These are phyloP conservation scores for Quercus gilva DNA, from an alignment of 306 rosid species.

Conservation along the genomic window DNA sequence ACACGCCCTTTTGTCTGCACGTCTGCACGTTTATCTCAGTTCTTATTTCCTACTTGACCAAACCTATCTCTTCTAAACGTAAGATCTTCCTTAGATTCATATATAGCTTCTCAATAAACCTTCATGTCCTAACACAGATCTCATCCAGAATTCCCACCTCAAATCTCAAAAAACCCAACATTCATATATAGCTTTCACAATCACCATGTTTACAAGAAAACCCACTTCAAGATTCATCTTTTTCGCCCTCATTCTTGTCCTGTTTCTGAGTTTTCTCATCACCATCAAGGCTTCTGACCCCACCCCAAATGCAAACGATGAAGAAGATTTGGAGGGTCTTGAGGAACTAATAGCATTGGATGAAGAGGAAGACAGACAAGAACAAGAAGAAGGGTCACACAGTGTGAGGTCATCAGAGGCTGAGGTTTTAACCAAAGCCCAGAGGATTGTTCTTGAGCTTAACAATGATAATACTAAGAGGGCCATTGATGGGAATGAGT, in stretches of 20 bases:
- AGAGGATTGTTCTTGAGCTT: slow-evolving; percentile 82
- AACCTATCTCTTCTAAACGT: not conserved
- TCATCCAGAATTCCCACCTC: slow-evolving; percentile 18
- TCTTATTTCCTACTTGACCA: not conserved
- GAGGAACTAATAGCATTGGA: slow-evolving; percentile 80
- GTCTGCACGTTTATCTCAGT: not conserved
- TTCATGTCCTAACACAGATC: slow-evolving; percentile 36
- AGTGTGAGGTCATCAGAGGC: slow-evolving; percentile 69
- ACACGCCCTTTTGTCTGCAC: no score
- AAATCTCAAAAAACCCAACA: not conserved
- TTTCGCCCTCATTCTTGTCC: slow-evolving; percentile 50
- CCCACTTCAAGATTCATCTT: slow-evolving; percentile 52
- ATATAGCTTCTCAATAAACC: slow-evolving; percentile 1
- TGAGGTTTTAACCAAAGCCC: slow-evolving; percentile 72
- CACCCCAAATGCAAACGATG: slow-evolving; percentile 30
- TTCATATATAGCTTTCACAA: not conserved
- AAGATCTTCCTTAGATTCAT: slow-evolving; percentile 6
- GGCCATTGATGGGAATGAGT: slow-evolving; percentile 62
- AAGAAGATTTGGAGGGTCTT: slow-evolving; percentile 55
- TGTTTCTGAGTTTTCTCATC: slow-evolving; percentile 28
- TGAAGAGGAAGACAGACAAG: slow-evolving; percentile 52
- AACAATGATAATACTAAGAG: slow-evolving; percentile 68
- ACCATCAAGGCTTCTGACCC: slow-evolving; percentile 42
- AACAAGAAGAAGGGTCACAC: slow-evolving; percentile 23
- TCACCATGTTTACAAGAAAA: slow-evolving; percentile 39